Evolutionary conservation across 139 green algal species (phyloP).

Genomic region (Volvox reticuliferus): DNA sequence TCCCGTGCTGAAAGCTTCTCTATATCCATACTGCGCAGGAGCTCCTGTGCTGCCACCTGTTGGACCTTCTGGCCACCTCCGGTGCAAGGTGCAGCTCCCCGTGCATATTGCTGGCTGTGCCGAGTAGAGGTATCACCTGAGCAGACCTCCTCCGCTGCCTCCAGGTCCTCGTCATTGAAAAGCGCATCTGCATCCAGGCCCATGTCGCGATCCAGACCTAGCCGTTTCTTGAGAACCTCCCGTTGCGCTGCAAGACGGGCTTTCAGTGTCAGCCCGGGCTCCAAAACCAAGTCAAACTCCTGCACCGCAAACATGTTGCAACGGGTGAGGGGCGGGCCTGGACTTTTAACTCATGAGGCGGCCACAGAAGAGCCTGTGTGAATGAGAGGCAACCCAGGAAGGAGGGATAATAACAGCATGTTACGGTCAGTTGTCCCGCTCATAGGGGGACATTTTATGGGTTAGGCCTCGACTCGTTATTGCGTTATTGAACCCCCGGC

Average conservation of each 20-base stretch:
- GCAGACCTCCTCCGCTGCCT: constrained; percentile 35
- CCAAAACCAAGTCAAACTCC: constrained; percentile 75
- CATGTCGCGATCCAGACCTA: constrained; percentile 75
- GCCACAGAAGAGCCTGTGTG: no score
- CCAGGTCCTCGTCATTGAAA: constrained; percentile 86
- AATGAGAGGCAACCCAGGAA: no score
- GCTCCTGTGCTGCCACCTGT: constrained; percentile 63
- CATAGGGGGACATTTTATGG: no score
- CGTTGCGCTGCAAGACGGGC: constrained; percentile 80
- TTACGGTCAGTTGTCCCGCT: no score
- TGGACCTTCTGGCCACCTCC: neutral
- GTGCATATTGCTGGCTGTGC: no score
- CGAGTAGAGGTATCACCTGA: neutral
- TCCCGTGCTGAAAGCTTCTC: constrained; percentile 84
- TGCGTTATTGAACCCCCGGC: no score
- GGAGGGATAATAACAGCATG: no score
- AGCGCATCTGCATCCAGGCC: constrained; percentile 81
- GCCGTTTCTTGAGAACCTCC: constrained; percentile 73
- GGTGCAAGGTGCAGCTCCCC: no score
- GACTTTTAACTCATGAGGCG: no score
- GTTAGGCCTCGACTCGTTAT: no score
- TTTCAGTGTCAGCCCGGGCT: constrained; percentile 50
- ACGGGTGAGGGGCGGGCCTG: neutral
- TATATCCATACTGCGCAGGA: constrained; percentile 64
- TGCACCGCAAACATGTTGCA: constrained; percentile 40